Evolutionary conservation across 192 early-diverging fungal species (phyloP), one percentile per base, ranked within the genome.

Genomic region (Kickxella alabastrina): DNA sequence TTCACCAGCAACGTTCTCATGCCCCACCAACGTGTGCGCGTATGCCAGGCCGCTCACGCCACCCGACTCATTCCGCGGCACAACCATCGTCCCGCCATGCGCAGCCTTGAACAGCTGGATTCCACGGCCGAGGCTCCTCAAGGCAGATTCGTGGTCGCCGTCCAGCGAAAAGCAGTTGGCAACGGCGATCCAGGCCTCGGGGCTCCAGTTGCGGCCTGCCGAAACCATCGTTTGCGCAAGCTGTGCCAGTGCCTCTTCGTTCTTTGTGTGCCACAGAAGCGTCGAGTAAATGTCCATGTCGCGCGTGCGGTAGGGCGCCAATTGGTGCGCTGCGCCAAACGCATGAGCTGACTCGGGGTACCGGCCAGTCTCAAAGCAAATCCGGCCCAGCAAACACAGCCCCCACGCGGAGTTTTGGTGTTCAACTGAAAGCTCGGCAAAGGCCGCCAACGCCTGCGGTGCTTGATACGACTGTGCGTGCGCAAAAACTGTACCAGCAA

Each of bases 231-330:
- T 78, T 51, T 92, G 84, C 0, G 88, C 91, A 32, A 96, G 70
- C 38, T 79, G 75, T 10, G 85, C 83, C 35, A 94, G 74, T 31
- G 61, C 66, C n/a, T 81, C 80, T 21, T 89, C 86, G 52, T 83
- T 78, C 39, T 78, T 78, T 43, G 90, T 60, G 52, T 94, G 92
- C 93, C 93, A 96, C 31, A 96, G 59, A 24, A 84, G 78, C 10
- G 88, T 87, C 15, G 90, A 90, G 56, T 88, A 94, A 6, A 85
- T 59, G 46, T 96, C 93, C 87, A 94, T 88, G 37, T 85, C 85
- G 25, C 81, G 79, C 22, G 85, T 54, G 3, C 87, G 80, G 59
- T 80, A 84, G 8, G 88, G 86, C 29, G 92, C 91, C 26, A 85
- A 24, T 12, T 77, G 40, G 21, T 87, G 74, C 10, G 79, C 79